Evolutionary conservation across 2,329 filamentous ascomycete species (phyloP).

Genomic region (Nannizzia gypsea): DNA sequence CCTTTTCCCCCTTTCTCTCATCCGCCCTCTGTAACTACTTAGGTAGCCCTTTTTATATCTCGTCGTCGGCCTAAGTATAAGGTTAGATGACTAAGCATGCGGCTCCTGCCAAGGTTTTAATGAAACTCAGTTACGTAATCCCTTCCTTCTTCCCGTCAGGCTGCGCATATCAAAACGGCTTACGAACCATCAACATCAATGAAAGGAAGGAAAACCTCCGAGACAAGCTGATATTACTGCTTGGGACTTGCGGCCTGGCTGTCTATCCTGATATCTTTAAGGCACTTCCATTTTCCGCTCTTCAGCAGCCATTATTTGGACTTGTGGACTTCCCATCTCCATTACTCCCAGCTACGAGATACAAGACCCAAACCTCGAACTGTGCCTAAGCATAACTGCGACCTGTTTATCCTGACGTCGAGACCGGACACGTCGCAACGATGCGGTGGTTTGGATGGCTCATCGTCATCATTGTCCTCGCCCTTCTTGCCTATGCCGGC

Average conservation of each 20-base stretch:
- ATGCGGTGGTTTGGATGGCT: slow-evolving; percentile 41
- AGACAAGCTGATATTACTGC: background rate
- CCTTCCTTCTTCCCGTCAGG: background rate
- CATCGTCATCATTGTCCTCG: slow-evolving; percentile 45
- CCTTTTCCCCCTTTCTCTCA: no score
- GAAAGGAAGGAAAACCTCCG: background rate
- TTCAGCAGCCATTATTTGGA: background rate
- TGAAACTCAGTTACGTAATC: background rate
- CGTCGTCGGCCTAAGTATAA: background rate
- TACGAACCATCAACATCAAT: no score
- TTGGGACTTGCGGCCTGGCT: background rate
- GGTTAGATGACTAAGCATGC: background rate
- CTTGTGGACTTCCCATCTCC: background rate
- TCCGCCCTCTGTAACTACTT: no score
- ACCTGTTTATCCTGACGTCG: background rate
- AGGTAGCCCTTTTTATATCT: background rate
- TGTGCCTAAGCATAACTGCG: no score
- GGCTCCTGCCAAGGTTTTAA: slow-evolving; percentile 1
- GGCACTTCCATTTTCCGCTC: background rate
- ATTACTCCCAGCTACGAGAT: no score
- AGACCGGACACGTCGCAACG: background rate
- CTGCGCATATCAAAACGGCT: background rate
- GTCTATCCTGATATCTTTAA: background rate
- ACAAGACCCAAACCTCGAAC: no score
- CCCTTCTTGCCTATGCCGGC: slow-evolving; percentile 47